phyloP scores from a whole-genome alignment of 164 flowering plant genomes.

The Platanus orientalis region DNA sequence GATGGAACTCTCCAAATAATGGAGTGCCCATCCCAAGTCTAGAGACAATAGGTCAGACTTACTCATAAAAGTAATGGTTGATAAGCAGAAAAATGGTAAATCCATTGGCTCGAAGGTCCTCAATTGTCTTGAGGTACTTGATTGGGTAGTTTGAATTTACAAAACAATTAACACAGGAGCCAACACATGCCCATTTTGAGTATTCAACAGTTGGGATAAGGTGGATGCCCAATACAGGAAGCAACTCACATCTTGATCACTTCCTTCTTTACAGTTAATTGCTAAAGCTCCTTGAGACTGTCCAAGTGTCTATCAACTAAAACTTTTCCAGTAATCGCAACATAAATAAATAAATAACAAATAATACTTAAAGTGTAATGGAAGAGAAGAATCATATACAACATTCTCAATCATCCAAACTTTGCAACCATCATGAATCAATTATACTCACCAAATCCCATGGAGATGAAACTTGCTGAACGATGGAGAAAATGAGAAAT shows the following conservation, averaged over 20 bases:
- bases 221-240: too few relatives aligned
- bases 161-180: background rate
- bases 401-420: background rate
- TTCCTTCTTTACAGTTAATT: too few relatives aligned
- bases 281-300: too few relatives aligned
- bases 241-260: too few relatives aligned
- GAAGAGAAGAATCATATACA: too few relatives aligned
- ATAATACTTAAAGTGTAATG: too few relatives aligned
- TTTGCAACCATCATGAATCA: background rate
- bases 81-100: too few relatives aligned
- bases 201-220: too few relatives aligned
- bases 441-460: slow-evolving; percentile 78
- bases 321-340: background rate
- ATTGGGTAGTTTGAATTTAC: background rate
- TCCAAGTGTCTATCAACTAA: too few relatives aligned
- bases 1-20: background rate
- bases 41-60: background rate
- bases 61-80: background rate
- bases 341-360: too few relatives aligned
- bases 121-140: background rate
- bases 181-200: too few relatives aligned
- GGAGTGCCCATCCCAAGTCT: background rate
- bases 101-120: background rate
- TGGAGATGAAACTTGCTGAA: slow-evolving; percentile 63
- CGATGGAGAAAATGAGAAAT: slow-evolving; percentile 67